Conservation (phyloP, 495 filamentous ascomycete species). For the Aspergillus homomorphus region DNA sequence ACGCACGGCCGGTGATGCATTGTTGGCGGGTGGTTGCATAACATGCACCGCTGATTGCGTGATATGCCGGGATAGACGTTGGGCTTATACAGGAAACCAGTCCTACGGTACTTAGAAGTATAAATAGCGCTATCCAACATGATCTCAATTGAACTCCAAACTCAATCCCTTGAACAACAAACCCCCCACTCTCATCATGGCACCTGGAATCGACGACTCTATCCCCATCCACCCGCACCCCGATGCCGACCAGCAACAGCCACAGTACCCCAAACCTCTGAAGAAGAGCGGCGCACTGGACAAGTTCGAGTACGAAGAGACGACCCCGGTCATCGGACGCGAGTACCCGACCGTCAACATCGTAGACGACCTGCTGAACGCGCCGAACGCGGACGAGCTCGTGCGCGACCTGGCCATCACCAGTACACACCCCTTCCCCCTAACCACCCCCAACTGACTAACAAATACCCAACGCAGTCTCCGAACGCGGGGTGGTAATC, state of each 20-base stretch:
- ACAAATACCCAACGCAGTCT: constrained; percentile 44
- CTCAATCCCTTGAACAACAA: no score
- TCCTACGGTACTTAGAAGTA: no score
- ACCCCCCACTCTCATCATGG: background rate
- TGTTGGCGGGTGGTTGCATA: background rate
- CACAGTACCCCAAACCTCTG: constrained; percentile 15
- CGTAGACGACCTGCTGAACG: constrained; percentile 49
- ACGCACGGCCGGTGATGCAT: background rate
- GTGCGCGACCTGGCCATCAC: constrained; percentile 59
- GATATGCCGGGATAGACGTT: background rate
- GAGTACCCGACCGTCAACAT: constrained; percentile 52
- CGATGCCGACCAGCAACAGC: background rate
- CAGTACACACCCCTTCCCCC: constrained; percentile 21
- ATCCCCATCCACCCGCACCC: constrained; percentile 2
- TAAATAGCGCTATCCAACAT: no score
- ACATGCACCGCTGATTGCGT: background rate
- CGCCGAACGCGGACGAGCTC: constrained; percentile 53
- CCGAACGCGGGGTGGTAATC: constrained; percentile 70
- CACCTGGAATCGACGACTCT: background rate
- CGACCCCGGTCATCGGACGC: constrained; percentile 47
- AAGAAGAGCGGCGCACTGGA: constrained; percentile 37
- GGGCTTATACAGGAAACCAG: no score
- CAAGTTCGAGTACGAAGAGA: constrained; percentile 14
- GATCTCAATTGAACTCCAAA: no score
- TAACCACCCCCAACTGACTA: background rate